Evolutionary conservation across 257 asterid genomes (phyloP), one percentile per base, ranked within the genome.

Genomic region (Penstemon eatonii): DNA sequence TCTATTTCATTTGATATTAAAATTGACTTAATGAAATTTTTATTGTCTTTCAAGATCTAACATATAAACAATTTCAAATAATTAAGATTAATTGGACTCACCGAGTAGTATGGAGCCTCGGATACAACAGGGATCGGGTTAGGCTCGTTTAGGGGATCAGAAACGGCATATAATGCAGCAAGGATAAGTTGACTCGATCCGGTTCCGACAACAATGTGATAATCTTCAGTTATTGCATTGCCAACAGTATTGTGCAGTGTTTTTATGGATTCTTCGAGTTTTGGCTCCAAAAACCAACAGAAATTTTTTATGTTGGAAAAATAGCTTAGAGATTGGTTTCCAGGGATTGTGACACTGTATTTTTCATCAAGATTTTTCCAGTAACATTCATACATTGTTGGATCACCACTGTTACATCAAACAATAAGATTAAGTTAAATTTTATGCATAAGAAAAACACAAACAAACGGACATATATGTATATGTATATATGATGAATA

Each of bases 231-330:
- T 4, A 68, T 10, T 5, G 95, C 97, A 64, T 93, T 93, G 3
- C 95, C 91, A 0, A 85, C 94, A 0, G 56, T 71, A 0, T 47
- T 7, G 68, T 93, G 98, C 19, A 90, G 51, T 51, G 47, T 75
- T 63, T 44, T 86, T 47, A 93, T 88, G 56, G 79, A 80, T 45
- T 78, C 82, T 70, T 93, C 97, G 0, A 93, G 85, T 51, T 86
- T 83, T 4, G 93, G 86, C 80, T 90, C 97, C 83, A 86, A 18
- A 72, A 80, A 90, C 98, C 98, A 92, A 70, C 96, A 88, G 46
- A 82, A 0, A 12, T 55, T 82, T 13, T 82, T 82, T 0, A 61
- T 36, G 60, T 88, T 56, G 12, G 92, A 60, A 37, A 90, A 90
- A 67, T 92, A 92, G 69, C 98, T 92, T 42, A 92, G 72, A 0